Conservation (phyloP, 2,329 filamentous ascomycete species). For the Amphichorda felina region DNA sequence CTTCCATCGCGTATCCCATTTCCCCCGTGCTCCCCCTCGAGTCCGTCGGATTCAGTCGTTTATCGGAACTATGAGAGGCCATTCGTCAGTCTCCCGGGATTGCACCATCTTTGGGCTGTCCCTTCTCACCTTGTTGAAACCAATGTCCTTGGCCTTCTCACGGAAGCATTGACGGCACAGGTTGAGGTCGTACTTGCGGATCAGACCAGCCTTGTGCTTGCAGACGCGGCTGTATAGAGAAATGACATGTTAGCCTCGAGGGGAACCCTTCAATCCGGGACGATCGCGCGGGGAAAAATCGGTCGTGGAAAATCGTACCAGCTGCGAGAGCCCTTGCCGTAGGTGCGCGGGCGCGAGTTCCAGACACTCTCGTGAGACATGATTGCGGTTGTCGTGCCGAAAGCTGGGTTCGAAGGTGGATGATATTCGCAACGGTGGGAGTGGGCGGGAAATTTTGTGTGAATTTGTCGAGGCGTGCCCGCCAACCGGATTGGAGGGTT, state of each 20-base stretch:
- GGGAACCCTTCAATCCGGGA: neutral
- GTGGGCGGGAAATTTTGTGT: constrained; percentile 27
- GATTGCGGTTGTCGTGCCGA: constrained; percentile 26
- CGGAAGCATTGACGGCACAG: constrained; percentile 73
- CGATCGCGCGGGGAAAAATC: neutral
- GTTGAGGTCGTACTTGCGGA: constrained; percentile 99
- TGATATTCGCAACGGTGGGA: constrained; percentile 17
- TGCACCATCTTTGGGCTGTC: no score
- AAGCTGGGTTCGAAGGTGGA: constrained; percentile 5
- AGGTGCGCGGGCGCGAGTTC: constrained; percentile 95
- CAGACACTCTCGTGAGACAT: constrained; percentile 88
- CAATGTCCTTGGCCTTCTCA: constrained; percentile 62
- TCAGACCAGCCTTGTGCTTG: constrained; percentile 96
- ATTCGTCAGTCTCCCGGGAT: constrained; percentile 2
- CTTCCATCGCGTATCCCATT: neutral
- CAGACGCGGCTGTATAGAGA: constrained; percentile 43
- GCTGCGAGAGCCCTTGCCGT: constrained; percentile 89
- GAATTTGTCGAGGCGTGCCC: constrained; percentile 17
- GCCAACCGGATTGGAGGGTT: constrained; percentile 22
- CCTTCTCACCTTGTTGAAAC: constrained; percentile 54
- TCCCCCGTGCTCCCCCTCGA: neutral
- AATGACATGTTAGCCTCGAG: constrained; percentile 14
- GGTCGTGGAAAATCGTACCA: constrained; percentile 53
- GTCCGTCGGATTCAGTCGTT: constrained; percentile 5
- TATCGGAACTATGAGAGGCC: constrained; percentile 13